Percentiles rank a stretch among this genome's conserved stretches.
These are phyloP conservation scores for Penicillium macrosclerotiorum DNA, from an alignment of 495 filamentous ascomycete species.

Conservation along the genomic window DNA sequence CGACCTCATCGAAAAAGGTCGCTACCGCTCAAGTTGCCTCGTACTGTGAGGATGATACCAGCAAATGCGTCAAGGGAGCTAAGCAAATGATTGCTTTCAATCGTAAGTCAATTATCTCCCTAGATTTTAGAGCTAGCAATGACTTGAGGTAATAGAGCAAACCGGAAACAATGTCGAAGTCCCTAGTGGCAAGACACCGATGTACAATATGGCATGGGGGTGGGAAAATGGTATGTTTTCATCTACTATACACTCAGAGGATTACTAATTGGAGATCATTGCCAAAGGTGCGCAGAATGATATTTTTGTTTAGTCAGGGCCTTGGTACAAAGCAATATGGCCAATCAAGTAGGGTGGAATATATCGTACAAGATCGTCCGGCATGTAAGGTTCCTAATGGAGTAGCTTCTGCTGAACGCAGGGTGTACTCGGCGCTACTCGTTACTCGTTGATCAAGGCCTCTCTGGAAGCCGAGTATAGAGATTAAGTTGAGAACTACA, in stretches of 20 bases:
- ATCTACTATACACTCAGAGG: neutral
- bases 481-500: too few relatives aligned
- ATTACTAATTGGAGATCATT: neutral
- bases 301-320: constrained; percentile 6
- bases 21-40: constrained; percentile 39
- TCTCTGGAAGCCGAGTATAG: too few relatives aligned
- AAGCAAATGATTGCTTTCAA: constrained; percentile 57
- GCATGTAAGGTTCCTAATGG: too few relatives aligned
- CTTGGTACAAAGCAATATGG: neutral
- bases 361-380: too few relatives aligned
- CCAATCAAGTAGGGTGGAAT: neutral
- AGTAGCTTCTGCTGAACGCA: too few relatives aligned
- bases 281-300: constrained; percentile 9
- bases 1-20: constrained; percentile 36
- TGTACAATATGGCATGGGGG: constrained; percentile 20
- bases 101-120: constrained; percentile 23
- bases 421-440: too few relatives aligned
- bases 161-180: constrained; percentile 22
- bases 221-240: constrained; percentile 16
- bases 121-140: neutral
- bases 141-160: constrained; percentile 11
- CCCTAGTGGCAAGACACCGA: constrained; percentile 13
- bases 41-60: constrained; percentile 40
- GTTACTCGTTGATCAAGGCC: too few relatives aligned
- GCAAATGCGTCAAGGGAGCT: constrained; percentile 48